Conservation (phyloP, 2,329 filamentous ascomycete genomes). For the Verticillium longisporum region DNA sequence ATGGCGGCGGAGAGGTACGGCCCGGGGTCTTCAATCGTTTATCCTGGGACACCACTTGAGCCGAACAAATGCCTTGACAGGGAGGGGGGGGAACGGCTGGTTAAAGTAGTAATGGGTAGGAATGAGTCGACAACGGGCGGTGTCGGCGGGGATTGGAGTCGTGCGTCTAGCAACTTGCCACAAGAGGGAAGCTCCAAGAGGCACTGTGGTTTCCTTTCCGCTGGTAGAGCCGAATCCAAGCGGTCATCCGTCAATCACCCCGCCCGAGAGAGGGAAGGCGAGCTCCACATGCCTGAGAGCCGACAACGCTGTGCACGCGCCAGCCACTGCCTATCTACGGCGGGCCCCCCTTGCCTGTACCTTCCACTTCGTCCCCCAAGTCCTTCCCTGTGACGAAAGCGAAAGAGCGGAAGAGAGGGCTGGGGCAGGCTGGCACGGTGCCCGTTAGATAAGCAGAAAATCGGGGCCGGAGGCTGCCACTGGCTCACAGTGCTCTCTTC, state of each 20-base stretch:
- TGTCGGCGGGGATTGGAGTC: neutral
- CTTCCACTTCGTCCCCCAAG: no score
- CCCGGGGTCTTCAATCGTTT: neutral
- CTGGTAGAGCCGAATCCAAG: neutral
- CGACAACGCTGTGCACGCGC: neutral
- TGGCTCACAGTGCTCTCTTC: no score
- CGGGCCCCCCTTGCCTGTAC: no score
- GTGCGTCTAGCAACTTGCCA: neutral
- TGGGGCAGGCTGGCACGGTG: no score
- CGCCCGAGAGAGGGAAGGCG: neutral
- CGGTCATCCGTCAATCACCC: neutral
- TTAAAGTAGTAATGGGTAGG: neutral
- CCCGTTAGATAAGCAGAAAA: no score
- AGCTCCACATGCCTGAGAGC: neutral
- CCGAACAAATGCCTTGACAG: constrained; percentile 3
- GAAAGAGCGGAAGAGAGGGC: no score
- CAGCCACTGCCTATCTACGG: neutral
- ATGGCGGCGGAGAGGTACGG: constrained; percentile 24
- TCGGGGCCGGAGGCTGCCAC: no score
- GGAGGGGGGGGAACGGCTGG: neutral
- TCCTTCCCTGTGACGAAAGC: no score
- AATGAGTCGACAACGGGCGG: neutral
- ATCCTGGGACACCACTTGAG: neutral
- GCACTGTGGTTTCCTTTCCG: neutral
- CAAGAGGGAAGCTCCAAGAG: neutral